Evolutionary conservation across 2,329 filamentous ascomycete genomes (phyloP), one percentile per base, ranked within the genome.

Genomic region (Ophiocordyceps camponoti-saundersi): DNA sequence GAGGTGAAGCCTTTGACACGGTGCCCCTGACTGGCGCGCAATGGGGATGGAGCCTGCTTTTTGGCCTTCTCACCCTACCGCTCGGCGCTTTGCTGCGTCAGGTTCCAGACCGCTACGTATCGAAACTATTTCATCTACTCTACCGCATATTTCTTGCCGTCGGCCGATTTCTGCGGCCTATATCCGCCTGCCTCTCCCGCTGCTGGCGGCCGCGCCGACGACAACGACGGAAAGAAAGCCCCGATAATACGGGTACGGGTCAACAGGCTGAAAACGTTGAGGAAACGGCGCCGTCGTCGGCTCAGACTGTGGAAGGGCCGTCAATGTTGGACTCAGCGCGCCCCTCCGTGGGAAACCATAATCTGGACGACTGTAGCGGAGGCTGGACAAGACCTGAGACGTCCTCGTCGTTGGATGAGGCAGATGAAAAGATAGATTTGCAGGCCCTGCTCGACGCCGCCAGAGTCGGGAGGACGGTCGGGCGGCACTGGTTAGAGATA

Each of bases 41-140:
- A 51, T 86, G 82, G 82, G 81, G 69, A 7, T 78, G 80, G 62
- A 83, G 79, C 30, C 67, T 86, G 47, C 69, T 85, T 1, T 71
- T 86, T 26, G 82, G 82, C 26, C 65, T 75, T 20, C 57, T 86
- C 13, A 80, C 80, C 0, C 64, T 86, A n/a, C 80, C 80, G 0
- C 65, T 85, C 67, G 66, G 66, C 16, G 64, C 64, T 0, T 47
- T 67, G 44, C 64, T 69, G 18, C 62, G 66, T 20, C 61, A 66
- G 30, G 57, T 68, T 0, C 66, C 66, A 0, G 66, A 69, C 22
- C 50, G 53, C 2, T 53, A 59, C 16, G 58, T 65, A 2, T 50
- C 57, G 22, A 48, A 46, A 0, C 48, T 62, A 1, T 64, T 65
- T 48, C 48, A 52, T 6, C 44, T 49, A 6, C 30, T 59, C n/a